Conservation (phyloP, 805 yeast species). For the Candida lessepsii region DNA sequence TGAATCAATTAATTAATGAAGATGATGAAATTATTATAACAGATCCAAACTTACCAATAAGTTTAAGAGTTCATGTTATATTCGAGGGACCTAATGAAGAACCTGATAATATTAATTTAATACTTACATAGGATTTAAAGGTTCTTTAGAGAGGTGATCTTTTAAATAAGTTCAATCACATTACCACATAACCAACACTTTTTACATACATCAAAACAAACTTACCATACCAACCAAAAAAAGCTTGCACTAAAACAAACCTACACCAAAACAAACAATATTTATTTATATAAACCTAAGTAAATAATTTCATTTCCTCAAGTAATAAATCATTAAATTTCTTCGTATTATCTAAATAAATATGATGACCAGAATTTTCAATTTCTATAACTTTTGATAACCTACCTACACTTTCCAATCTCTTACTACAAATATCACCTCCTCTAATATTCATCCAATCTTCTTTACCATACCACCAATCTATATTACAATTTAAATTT, state of each 20-base stretch:
- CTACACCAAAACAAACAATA: no score
- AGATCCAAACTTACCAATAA: conserved; percentile 51
- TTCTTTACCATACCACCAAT: conserved; percentile 84
- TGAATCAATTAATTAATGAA: conserved; percentile 35
- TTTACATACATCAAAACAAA: no score
- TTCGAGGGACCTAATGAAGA: conserved; percentile 26
- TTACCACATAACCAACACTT: no score
- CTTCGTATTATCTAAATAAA: conserved; percentile 65
- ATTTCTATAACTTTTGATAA: conserved; percentile 39
- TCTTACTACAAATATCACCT: conserved; percentile 40
- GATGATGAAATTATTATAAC: conserved; percentile 55
- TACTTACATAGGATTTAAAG: conserved; percentile 13
- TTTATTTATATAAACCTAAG: neutral
- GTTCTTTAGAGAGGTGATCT: no score
- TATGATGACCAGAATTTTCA: conserved; percentile 69
- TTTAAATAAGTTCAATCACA: no score
- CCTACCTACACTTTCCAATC: conserved; percentile 23
- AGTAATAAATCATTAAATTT: conserved; percentile 52
- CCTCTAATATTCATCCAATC: conserved; percentile 62
- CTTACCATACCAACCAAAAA: no score
- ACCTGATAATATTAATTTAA: conserved; percentile 19
- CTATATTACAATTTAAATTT: conserved; percentile 55
- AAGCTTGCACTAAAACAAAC: no score
- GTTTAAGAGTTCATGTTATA: conserved; percentile 25
- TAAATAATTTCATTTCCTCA: conserved; percentile 46